Evolutionary conservation across 495 filamentous ascomycete genomes (phyloP).

Genomic region (Neurospora tetrasperma): DNA sequence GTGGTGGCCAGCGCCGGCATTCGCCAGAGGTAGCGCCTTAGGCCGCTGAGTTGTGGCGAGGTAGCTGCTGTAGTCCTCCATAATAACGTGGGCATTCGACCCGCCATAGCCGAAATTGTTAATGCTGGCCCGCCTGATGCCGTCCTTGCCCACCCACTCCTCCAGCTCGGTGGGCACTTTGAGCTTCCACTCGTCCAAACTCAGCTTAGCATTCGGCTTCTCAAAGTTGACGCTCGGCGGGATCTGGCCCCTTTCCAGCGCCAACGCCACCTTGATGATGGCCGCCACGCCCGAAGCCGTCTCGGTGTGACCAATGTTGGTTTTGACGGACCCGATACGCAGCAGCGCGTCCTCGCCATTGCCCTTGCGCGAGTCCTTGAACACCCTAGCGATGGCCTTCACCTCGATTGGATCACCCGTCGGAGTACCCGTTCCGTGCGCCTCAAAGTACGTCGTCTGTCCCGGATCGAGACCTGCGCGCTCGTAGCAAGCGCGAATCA

Average conservation of each 20-base stretch:
- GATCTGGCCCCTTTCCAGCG: slow-evolving; percentile 35
- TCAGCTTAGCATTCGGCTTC: slow-evolving; percentile 30
- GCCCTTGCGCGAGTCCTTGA: slow-evolving; percentile 20
- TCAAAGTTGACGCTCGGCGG: slow-evolving; percentile 34
- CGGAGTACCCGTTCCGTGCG: slow-evolving; percentile 46
- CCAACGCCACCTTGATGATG: slow-evolving; percentile 33
- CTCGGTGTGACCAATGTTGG: slow-evolving; percentile 36
- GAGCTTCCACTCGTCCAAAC: slow-evolving; percentile 28
- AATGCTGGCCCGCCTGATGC: slow-evolving; percentile 11
- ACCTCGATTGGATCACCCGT: slow-evolving; percentile 50
- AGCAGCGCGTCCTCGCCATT: slow-evolving; percentile 22
- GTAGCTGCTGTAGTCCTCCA: slow-evolving; percentile 8
- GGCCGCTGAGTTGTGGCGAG: not conserved
- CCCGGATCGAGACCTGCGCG: slow-evolving; percentile 32
- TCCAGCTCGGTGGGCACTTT: slow-evolving; percentile 20
- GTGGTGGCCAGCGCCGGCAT: not conserved
- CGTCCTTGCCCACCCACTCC: slow-evolving; percentile 10
- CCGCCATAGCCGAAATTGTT: slow-evolving; percentile 21
- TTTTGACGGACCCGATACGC: slow-evolving; percentile 29
- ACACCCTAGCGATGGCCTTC: slow-evolving; percentile 33
- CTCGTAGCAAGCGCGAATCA: slow-evolving; percentile 41
- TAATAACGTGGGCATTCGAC: slow-evolving; percentile 17
- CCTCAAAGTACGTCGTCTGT: slow-evolving; percentile 39
- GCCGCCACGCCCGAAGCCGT: slow-evolving; percentile 33
- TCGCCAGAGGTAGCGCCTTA: not conserved